Conservation (phyloP, 2,329 filamentous ascomycete species). For the Fusarium vanettenii region DNA sequence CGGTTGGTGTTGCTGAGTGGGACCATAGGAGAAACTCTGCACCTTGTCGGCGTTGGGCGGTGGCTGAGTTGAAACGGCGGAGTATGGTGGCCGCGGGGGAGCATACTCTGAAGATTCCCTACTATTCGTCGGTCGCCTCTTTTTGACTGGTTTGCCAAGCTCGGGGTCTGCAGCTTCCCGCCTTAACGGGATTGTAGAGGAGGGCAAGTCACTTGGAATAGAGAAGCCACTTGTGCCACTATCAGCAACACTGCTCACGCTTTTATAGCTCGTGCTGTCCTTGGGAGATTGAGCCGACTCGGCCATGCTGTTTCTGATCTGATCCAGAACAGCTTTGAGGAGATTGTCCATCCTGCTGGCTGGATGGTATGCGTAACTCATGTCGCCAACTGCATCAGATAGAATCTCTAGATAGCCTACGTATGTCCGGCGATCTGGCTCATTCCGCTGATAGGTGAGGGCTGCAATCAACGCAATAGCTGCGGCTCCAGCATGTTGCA, state of each 20-base stretch:
- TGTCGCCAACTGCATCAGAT: conserved; percentile 62
- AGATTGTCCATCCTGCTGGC: conserved; percentile 65
- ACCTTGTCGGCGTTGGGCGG: conserved; percentile 32
- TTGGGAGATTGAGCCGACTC: conserved; percentile 35
- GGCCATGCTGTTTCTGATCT: conserved; percentile 53
- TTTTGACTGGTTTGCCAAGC: conserved; percentile 44
- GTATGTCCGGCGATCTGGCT: conserved; percentile 53
- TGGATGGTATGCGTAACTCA: conserved; percentile 64
- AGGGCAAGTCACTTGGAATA: conserved; percentile 29
- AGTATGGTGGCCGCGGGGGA: conserved; percentile 46
- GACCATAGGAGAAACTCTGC: conserved; percentile 21
- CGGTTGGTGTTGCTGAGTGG: conserved; percentile 30
- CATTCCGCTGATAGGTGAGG: conserved; percentile 51
- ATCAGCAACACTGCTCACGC: background rate
- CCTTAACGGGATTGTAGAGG: conserved; percentile 45
- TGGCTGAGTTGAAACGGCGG: conserved; percentile 29
- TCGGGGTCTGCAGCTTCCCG: conserved; percentile 45
- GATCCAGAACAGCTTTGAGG: conserved; percentile 63
- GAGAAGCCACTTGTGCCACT: conserved; percentile 21
- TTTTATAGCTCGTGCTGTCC: conserved; percentile 27
- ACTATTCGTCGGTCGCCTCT: conserved; percentile 42
- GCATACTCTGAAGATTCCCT: conserved; percentile 48
- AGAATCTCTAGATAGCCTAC: conserved; percentile 64
- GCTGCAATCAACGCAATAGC: conserved; percentile 66
- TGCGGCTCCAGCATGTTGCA: conserved; percentile 66